Base-by-base conservation (phyloP, 208 protist genomes). In the Trichomonas vaginalis region DNA sequence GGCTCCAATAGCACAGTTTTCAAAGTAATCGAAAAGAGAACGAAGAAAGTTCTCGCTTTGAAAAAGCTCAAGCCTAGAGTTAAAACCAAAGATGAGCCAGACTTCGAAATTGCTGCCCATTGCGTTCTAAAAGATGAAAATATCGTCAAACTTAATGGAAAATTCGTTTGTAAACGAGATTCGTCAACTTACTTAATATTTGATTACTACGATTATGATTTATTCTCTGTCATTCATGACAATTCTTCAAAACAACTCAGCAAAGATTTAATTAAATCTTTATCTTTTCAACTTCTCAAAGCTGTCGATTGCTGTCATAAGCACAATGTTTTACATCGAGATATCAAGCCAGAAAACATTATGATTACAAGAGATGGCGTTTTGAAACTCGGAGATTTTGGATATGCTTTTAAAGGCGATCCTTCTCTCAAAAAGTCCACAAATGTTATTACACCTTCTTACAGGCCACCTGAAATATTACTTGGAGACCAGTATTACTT, bases 391-490 rank as follows among this genome's bases (percentile, higher is more conserved):
- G 35, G 79, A 23, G 27, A 83, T 83, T 40, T 40, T 83, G 79
- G 35, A 42, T 83, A 42, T 42, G 79, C 79, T 12, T 15, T 17
- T 12, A 83, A 83, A 83, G 27, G 27, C 35, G 27, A 83, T 35
- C n/a, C 27, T 40, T 15, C 17, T 42, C 27, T 42, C 2, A 12
- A 3, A 37, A 35, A 35, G 17, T 83, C 86, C 23, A 35, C 40
- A 39, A 92, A 92, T n/a, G 98, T 98, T 0, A 97, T 97, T 45
- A 98, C 97, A 35, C 96, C 97, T 15, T 99, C 98, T 98, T 99
- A 99, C 96, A 98, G 99, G 39, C 98, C 98, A 3, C 99, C 99
- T 46, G 99, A 99, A 97, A 97, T 99, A 79, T 97, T 99, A n/a
- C 97, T 99, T 35, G 98, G 98, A 8, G 97, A 98, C 90, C 98